Evolutionary conservation across 2,329 filamentous ascomycete genomes (phyloP), one percentile per base, ranked within the genome.

Genomic region (Leptodontidium sp.): DNA sequence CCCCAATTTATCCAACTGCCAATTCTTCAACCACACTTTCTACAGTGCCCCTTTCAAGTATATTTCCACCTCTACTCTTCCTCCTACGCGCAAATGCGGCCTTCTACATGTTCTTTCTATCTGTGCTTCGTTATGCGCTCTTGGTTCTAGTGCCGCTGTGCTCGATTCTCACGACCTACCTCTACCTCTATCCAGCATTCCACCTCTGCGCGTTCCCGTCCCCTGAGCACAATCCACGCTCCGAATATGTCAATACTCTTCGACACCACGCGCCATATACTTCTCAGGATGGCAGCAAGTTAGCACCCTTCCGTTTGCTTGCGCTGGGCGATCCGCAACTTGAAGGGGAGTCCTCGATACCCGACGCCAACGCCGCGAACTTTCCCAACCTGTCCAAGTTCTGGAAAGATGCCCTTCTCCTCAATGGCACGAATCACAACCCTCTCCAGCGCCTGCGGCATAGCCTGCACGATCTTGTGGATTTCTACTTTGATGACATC

Each of bases 241-340:
- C 71, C 50, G 72, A 75, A 66, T 78, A 74, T 62, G 40, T 73
- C 61, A 75, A 72, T 47, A 77, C 74, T 14, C 59, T 75, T 38
- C 69, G 73, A 71, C 55, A 71, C 67, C 68, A 76, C 66, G 61
- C 69, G 7, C 70, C 72, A 32, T 72, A 73, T 59, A 9, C 67
- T 73, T 74, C 75, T 68, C 55, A 76, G 71, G 65, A 71, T 72
- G 68, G 72, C 59, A 47, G 70, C 45, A 67, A 74, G 76, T 53
- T 77, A 69, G 93, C 93, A 3, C 93, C 94, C 0, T 97, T 98
- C 77, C 88, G 95, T 68, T 88, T 98, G 2, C 90, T 98, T 15
- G 90, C 94, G 0, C 87, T 98, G 26, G 95, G 92, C 70, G 95
- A 98, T 79, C 95, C 95, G 5, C 95, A 98, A 79, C 87, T 98